phyloP scores from a whole-genome alignment of 371 early-diverging fungal species.

The Apophysomyces ossiformis region DNA sequence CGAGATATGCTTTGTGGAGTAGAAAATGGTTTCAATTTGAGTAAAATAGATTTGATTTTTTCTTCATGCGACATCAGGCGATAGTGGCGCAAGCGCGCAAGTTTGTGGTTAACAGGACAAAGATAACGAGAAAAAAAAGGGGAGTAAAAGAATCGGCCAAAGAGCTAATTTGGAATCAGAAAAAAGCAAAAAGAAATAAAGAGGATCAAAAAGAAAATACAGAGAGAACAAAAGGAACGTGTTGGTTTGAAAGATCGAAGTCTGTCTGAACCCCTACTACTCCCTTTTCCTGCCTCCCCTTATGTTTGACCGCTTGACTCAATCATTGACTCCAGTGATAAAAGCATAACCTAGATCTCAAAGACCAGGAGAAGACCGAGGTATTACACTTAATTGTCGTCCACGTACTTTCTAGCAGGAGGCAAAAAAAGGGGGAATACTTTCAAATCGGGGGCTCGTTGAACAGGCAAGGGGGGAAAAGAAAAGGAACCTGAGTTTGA shows the following conservation, averaged over 20 bases:
- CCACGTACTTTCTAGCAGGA: not conserved
- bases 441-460: not conserved
- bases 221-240: not conserved
- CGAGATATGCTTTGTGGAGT: constrained; percentile 7
- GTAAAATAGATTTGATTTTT: constrained; percentile 6
- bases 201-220: not conserved
- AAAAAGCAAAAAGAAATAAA: not conserved
- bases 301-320: constrained; percentile 8
- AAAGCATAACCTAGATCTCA: not conserved
- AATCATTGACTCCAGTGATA: not conserved
- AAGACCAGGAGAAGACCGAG: not conserved
- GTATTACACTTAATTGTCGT: not conserved
- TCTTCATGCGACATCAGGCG: constrained; percentile 9
- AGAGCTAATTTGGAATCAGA: no score
- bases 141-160: no score
- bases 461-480: not conserved
- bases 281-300: constrained; percentile 6
- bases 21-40: constrained; percentile 4
- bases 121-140: not conserved
- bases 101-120: not conserved
- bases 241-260: not conserved
- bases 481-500: not conserved
- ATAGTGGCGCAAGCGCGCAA: constrained; percentile 6
- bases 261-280: constrained; percentile 6
- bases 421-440: not conserved